Evolutionary conservation across 768 basidiomycete genomes (phyloP).

Genomic region (Lactifluus subvellereus): DNA sequence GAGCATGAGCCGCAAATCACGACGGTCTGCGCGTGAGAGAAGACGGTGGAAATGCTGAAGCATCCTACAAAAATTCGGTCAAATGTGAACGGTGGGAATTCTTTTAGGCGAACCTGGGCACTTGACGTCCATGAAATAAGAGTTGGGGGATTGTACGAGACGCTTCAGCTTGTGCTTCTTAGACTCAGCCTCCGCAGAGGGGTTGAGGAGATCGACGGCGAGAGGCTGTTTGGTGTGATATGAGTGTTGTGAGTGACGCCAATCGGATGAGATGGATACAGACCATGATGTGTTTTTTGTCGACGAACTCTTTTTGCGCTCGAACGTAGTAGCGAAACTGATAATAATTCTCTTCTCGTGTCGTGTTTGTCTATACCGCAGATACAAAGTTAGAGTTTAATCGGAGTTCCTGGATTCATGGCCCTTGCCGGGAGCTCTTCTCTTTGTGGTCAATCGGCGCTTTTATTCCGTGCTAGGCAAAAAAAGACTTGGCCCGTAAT

Average conservation of each 20-base stretch:
- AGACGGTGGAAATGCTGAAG: slow-evolving; percentile 94
- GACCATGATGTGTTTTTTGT: slow-evolving; percentile 17
- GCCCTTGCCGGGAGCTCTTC: background rate
- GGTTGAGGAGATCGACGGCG: slow-evolving; percentile 97
- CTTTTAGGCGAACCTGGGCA: slow-evolving; percentile 72
- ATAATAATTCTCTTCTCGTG: background rate
- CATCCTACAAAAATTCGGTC: slow-evolving; percentile 52
- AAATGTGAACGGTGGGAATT: background rate
- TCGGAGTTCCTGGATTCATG: slow-evolving; percentile 9
- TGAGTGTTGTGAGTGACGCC: background rate
- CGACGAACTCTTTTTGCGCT: slow-evolving; percentile 10
- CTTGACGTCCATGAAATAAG: slow-evolving; percentile 99
- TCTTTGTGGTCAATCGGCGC: background rate
- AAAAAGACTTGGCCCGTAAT: background rate
- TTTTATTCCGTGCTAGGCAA: slow-evolving; percentile 7
- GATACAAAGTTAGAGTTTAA: slow-evolving; percentile 23
- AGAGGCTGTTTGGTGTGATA: slow-evolving; percentile 61
- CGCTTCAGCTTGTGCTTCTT: slow-evolving; percentile 98
- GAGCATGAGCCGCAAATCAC: slow-evolving; percentile 91
- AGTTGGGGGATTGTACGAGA: slow-evolving; percentile 96
- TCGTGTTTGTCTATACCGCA: slow-evolving; percentile 5
- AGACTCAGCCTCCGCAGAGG: slow-evolving; percentile 77
- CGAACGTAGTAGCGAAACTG: background rate
- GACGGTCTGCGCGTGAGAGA: slow-evolving; percentile 98
- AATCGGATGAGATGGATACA: background rate